Percentiles rank a stretch among this genome's conserved stretches.
Conservation (phyloP, 2,329 filamentous ascomycete genomes). For the Botrytis medusae region DNA sequence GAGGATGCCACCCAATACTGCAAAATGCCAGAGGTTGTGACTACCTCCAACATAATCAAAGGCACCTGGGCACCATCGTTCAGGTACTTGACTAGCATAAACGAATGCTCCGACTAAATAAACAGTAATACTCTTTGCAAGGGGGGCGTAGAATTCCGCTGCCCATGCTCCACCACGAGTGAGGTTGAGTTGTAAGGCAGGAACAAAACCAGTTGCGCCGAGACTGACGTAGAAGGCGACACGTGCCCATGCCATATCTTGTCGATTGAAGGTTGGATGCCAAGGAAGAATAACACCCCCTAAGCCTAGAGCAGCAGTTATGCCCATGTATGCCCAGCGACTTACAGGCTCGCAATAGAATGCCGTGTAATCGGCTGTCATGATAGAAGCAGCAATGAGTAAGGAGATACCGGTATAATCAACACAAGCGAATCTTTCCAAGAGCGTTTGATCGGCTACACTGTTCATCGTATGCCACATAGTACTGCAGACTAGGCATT, state of each 20-base stretch:
- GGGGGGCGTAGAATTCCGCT: conserved; percentile 84
- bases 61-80: conserved; percentile 86
- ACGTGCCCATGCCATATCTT: conserved; percentile 89
- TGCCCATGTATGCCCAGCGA: conserved; percentile 80
- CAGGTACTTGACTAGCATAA: conserved; percentile 89
- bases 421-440: conserved; percentile 95
- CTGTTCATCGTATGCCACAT: conserved; percentile 99
- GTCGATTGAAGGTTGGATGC: conserved; percentile 91
- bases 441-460: conserved; percentile 82
- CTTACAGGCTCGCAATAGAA: conserved; percentile 96
- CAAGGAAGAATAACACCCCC: conserved; percentile 90
- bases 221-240: conserved; percentile 90
- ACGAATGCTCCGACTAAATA: conserved; percentile 83
- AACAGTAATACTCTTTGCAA: conserved; percentile 81
- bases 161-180: conserved; percentile 79
- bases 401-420: conserved; percentile 98
- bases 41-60: conserved; percentile 96
- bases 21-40: conserved; percentile 97
- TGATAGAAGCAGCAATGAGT: conserved; percentile 91
- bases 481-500: conserved; percentile 91
- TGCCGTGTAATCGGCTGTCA: conserved; percentile 97
- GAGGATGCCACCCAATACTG: conserved; percentile 91
- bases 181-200: conserved; percentile 77
- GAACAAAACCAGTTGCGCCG: conserved; percentile 83
- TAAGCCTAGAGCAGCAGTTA: conserved; percentile 78